Percentiles rank a stretch among this genome's conserved stretches.
phyloP scores from a whole-genome alignment of 345 rosid species.

The Pugionium cornutum region DNA sequence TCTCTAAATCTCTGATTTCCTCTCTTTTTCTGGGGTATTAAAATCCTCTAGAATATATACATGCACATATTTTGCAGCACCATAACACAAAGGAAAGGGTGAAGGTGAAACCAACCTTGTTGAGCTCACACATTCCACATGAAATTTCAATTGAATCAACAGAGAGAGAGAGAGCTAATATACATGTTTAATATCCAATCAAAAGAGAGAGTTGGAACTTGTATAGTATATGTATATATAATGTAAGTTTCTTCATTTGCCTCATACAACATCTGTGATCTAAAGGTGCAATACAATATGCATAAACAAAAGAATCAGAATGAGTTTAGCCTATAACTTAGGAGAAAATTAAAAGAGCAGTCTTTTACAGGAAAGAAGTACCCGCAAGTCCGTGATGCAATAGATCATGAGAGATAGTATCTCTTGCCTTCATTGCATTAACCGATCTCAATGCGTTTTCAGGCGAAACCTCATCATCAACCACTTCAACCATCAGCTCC shows the following conservation, averaged over 20 bases:
- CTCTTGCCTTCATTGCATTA: conserved; percentile 62
- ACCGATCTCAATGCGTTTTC: conserved; percentile 55
- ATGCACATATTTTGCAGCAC: not conserved
- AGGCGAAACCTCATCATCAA: conserved; percentile 73
- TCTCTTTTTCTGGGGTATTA: not conserved
- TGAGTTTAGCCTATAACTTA: conserved; percentile 17
- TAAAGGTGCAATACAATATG: conserved; percentile 34
- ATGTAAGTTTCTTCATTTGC: conserved; percentile 25
- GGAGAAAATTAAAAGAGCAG: conserved; percentile 16
- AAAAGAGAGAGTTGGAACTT: not conserved
- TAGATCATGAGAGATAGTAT: conserved; percentile 71
- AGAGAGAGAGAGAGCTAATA: too few relatives aligned
- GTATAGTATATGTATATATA: conserved; percentile 11
- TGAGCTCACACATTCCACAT: too few relatives aligned
- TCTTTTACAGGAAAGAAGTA: conserved; percentile 53
- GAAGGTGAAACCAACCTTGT: not conserved
- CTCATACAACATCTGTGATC: conserved; percentile 31
- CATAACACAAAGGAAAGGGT: too few relatives aligned
- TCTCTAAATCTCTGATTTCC: conserved; percentile 6
- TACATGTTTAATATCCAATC: too few relatives aligned
- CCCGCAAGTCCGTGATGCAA: conserved; percentile 78
- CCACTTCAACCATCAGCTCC: conserved; percentile 46
- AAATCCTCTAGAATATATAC: not conserved
- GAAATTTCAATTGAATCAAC: too few relatives aligned
- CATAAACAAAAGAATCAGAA: conserved; percentile 42